Conservation (phyloP, 1,284 basidiomycete species). For the Melampsora larici-populina region DNA sequence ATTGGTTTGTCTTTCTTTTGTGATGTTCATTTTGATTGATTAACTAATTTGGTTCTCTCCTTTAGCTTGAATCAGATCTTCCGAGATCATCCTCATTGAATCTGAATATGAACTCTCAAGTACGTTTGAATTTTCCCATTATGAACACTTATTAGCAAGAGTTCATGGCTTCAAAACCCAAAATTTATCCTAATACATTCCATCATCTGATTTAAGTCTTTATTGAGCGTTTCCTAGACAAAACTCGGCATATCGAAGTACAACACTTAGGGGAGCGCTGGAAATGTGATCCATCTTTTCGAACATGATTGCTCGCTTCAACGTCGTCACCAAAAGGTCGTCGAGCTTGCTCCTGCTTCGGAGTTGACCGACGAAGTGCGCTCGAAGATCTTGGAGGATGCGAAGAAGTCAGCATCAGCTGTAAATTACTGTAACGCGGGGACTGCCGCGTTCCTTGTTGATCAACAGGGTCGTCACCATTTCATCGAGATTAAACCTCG, state of each 20-base stretch:
- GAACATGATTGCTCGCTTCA: conserved; percentile 99
- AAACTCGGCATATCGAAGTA: conserved; percentile 94
- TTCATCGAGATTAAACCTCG: conserved; percentile 97
- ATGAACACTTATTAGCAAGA: too few species aligned
- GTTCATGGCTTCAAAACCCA: too few species aligned
- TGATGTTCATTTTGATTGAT: neutral
- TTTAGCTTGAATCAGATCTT: neutral
- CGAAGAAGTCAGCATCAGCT: too few species aligned
- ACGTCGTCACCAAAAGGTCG: conserved; percentile 95
- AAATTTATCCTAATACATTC: too few species aligned
- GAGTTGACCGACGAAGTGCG: too few species aligned
- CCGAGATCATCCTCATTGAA: neutral
- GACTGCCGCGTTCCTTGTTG: conserved; percentile 79
- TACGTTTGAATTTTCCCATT: neutral
- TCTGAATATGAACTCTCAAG: neutral
- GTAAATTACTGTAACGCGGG: conserved; percentile 96
- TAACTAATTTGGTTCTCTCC: neutral
- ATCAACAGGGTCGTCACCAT: conserved; percentile 90
- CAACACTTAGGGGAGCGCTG: conserved; percentile 90
- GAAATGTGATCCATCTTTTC: conserved; percentile 94
- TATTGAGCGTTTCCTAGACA: too few species aligned
- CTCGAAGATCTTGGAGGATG: too few species aligned
- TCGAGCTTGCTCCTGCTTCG: too few species aligned
- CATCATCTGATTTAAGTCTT: too few species aligned
- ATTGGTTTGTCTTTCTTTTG: neutral